Evolutionary conservation across 306 rosid species (phyloP).

Genomic region (Luffa aegyptiaca): DNA sequence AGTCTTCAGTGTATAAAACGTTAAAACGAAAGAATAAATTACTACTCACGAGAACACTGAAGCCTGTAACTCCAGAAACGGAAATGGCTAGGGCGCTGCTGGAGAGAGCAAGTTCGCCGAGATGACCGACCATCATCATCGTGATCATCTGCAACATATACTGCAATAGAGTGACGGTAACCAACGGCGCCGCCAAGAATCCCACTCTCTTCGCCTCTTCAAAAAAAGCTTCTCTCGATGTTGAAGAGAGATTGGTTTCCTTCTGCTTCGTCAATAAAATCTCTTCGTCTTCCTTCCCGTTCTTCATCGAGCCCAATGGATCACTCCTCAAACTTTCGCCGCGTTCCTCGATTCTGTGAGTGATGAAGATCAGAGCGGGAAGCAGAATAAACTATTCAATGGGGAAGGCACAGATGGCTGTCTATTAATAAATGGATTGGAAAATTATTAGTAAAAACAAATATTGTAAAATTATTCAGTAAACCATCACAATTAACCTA

Average conservation of each 20-base stretch:
- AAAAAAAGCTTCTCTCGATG: background rate
- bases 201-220: constrained; percentile 31
- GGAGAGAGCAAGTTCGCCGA: constrained; percentile 51
- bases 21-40: background rate
- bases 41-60: constrained; percentile 41
- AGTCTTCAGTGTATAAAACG: background rate
- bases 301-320: background rate
- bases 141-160: constrained; percentile 39
- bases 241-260: background rate
- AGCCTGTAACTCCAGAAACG: constrained; percentile 43
- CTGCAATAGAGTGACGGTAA: constrained; percentile 33
- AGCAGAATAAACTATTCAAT: too few relatives aligned
- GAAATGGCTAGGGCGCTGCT: constrained; percentile 52
- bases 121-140: constrained; percentile 52
- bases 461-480: too few relatives aligned
- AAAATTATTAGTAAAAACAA: too few relatives aligned
- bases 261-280: background rate
- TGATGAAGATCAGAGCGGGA: too few relatives aligned
- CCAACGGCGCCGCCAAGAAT: constrained; percentile 42
- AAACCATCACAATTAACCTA: too few relatives aligned
- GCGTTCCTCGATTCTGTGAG: background rate
- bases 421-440: too few relatives aligned
- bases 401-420: too few relatives aligned
- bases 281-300: background rate
- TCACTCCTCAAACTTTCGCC: background rate